These are phyloP conservation scores for Herpotrichia juniperi DNA, from an alignment of 2,329 filamentous ascomycete species.

Conservation along the genomic window DNA sequence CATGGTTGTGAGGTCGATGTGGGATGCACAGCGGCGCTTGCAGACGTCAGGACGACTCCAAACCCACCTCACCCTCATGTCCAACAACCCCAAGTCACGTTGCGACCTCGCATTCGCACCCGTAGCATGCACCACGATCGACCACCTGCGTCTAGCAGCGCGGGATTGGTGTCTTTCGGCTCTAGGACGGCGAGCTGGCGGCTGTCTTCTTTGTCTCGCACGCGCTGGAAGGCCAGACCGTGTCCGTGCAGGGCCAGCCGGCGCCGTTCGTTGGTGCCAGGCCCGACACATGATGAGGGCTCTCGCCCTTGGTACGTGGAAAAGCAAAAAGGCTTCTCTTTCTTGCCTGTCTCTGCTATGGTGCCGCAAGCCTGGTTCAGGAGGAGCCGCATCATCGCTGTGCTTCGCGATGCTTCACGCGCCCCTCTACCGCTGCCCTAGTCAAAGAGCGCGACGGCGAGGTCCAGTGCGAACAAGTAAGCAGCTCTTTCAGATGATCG, in stretches of 20 bases:
- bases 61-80: too few species aligned
- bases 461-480: constrained; percentile 7
- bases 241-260: constrained; percentile 33
- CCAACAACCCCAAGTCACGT: too few species aligned
- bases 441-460: constrained; percentile 9
- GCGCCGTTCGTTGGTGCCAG: constrained; percentile 40
- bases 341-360: constrained; percentile 20
- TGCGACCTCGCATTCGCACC: not conserved
- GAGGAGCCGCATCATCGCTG: constrained; percentile 36
- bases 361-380: constrained; percentile 41
- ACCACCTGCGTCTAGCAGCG: not conserved
- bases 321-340: constrained; percentile 32
- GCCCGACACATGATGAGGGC: constrained; percentile 36
- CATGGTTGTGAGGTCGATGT: not conserved
- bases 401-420: constrained; percentile 9
- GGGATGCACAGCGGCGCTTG: not conserved
- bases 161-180: not conserved
- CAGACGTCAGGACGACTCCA: not conserved
- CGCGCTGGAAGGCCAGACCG: constrained; percentile 40
- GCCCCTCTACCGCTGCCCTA: constrained; percentile 8
- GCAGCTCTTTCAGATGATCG: constrained; percentile 22
- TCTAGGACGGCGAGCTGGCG: constrained; percentile 3
- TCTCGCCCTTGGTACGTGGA: constrained; percentile 42
- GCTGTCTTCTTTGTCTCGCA: constrained; percentile 17
- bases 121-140: not conserved